Evolutionary conservation across 148 eudicot species (phyloP), one percentile per base, ranked within the genome.

Genomic region (Camellia lanceoleosa): DNA sequence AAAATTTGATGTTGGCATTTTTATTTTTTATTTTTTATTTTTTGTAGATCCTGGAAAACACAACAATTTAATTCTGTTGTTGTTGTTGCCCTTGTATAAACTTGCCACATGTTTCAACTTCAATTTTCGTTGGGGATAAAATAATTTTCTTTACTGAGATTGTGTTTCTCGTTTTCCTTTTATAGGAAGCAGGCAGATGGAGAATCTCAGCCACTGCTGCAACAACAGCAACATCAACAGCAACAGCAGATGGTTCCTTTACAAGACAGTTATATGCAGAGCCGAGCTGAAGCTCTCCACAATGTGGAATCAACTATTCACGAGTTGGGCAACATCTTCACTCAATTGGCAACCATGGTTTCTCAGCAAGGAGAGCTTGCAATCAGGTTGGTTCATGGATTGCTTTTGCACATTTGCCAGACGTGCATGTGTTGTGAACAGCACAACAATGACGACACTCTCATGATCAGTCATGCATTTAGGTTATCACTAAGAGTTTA

Each of bases 231-330:
- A 66, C 74, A 81, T 49, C 83, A 81, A 11, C 77, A 79, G 68
- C 93, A 89, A 80, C 92, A 88, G 55, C 90, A 86, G 81, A 18
- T 89, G 92, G 94, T 89, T 81, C 92, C 94, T 55, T 15, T 89
- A 20, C 94, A 91, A 78, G 94, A 91, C 82, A 89, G 87, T 58
- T 91, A 87, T 66, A 91, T 91, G 94, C 90, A 91, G 82, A 91
- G 94, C 80, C 89, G 94, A 86, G 92, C 92, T 87, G 94, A 91
- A 86, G 94, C 94, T 65, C 92, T 91, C 71, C 94, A 89, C 63
- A 89, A 91, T 83, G 94, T 89, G 71, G 94, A 91, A 80, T 89
- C 92, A 71, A 91, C 94, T 80, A 91, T 91, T 83, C 94, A 91
- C 75, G 94, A 91, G 83, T 80, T 91, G 76, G 81, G 94, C 68